Evolutionary conservation across 176 grass and related monocot species (phyloP), one percentile per base, ranked within the genome.

Genomic region (Raddia distichophylla): DNA sequence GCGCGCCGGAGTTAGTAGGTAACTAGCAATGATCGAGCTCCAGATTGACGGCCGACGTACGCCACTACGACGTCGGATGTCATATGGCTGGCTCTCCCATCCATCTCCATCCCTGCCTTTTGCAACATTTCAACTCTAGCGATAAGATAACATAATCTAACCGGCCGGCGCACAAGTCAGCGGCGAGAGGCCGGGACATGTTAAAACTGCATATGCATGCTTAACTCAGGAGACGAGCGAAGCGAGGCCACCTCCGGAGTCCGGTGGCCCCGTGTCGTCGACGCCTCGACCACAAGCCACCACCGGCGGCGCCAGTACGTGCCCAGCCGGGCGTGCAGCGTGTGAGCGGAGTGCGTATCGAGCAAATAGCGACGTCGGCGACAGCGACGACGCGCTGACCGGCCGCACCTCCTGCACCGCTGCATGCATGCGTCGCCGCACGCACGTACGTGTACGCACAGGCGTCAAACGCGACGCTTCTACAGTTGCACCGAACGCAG

Each of bases 131-230:
- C 32, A 40, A 61, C 46, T 67, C 27, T 27, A 27, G 0, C 76
- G n/a, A n/a, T n/a, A 76, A 81, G 77, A 89, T 89, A 76, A 76
- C 82, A 51, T 89, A 27, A 64, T 65, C 77, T 85, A 68, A 17
- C 27, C 27, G 27, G 27, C 37, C 2, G 16, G 44, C 13, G 12
- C 8, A 14, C 42, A 59, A 74, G 82, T 76, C 87, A 76, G 22
- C 0, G 42, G 47, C 13, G 10, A 34, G 67, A 20, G 57, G 27
- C 27, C 27, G 1, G 12, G 18, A 20, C 33, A 33, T 16, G 61
- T 46, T 15, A 27, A 61, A 20, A 3, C 56, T 14, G 42, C 27
- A 27, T 27, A 27, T 27, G 27, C 1, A 10, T 60, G 5, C 52
- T 2, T 48, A 7, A 10, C 7, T 17, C 9, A 22, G n/a, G 8